Conservation (phyloP, 768 basidiomycete species). For the Cystofilobasidium capitatum region DNA sequence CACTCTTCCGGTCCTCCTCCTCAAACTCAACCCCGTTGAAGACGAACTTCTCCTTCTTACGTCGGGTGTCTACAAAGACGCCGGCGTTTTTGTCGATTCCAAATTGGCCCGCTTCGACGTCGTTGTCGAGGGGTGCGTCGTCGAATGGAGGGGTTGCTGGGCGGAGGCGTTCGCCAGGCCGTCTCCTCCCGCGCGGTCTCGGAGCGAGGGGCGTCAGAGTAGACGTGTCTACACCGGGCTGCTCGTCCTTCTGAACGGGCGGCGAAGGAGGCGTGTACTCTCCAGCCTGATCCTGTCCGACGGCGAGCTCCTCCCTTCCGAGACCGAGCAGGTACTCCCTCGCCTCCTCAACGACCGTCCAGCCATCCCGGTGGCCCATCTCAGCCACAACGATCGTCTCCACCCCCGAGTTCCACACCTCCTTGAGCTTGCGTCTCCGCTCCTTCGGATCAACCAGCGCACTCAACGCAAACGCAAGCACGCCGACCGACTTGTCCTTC, state of each 20-base stretch:
- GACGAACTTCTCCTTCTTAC: constrained; percentile 10
- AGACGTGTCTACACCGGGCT: background rate
- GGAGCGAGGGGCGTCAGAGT: background rate
- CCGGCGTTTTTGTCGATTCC: background rate
- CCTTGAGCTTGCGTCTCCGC: constrained; percentile 58
- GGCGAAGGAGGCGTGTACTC: constrained; percentile 1
- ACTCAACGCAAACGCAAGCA: constrained; percentile 81
- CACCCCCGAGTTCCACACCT: constrained; percentile 89
- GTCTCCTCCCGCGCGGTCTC: background rate
- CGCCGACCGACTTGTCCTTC: constrained; percentile 47
- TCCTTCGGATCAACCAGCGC: constrained; percentile 54
- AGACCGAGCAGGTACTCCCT: constrained; percentile 55
- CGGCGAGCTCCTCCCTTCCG: constrained; percentile 20
- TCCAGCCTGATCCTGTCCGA: background rate
- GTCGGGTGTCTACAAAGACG: background rate
- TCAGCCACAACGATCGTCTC: constrained; percentile 81
- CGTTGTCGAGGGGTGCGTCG: background rate
- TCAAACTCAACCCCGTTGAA: constrained; percentile 18
- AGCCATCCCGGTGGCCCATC: constrained; percentile 64
- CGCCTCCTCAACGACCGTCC: constrained; percentile 66
- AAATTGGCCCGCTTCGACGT: background rate
- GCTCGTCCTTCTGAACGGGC: background rate
- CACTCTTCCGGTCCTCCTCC: background rate
- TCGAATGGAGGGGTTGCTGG: background rate
- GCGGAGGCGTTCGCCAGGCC: background rate